Conservation (phyloP, 2,329 filamentous ascomycete genomes). For the Fusarium sororula region DNA sequence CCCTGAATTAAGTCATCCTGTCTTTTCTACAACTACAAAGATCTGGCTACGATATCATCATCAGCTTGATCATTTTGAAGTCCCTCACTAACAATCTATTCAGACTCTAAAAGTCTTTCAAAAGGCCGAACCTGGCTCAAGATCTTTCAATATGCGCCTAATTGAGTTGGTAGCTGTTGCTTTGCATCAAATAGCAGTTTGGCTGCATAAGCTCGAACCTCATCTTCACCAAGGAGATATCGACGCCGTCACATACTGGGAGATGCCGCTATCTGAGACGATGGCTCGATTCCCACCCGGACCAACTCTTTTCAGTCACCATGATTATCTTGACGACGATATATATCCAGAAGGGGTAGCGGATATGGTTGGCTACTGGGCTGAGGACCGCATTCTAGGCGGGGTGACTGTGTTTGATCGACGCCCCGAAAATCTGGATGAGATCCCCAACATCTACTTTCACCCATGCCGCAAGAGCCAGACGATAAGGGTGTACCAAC, state of each 20-base stretch:
- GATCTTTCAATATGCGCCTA: not conserved
- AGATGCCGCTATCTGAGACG: not conserved
- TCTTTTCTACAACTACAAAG: too few relatives aligned
- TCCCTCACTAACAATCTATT: rapidly evolving
- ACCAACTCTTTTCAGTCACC: conserved; percentile 17
- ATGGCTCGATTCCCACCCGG: not conserved
- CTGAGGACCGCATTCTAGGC: conserved; percentile 17
- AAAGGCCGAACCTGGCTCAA: not conserved
- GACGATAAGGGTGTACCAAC: conserved; percentile 21
- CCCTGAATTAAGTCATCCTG: not conserved
- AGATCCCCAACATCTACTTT: conserved; percentile 15
- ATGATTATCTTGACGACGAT: conserved; percentile 17
- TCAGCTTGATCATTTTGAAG: rapidly evolving
- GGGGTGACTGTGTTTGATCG: conserved; percentile 16
- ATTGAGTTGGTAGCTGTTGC: conserved; percentile 6
- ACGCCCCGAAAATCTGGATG: not conserved
- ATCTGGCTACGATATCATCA: not conserved
- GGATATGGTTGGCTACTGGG: conserved; percentile 26
- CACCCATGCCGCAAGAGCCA: conserved; percentile 14
- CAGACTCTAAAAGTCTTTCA: not conserved
- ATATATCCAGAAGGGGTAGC: conserved; percentile 18
- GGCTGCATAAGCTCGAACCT: conserved; percentile 5
- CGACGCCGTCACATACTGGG: conserved; percentile 9
- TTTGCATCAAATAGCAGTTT: conserved; percentile 12
- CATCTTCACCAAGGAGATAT: conserved; percentile 10